Evolutionary conservation across 2,329 filamentous ascomycete species (phyloP).

Genomic region (Pezicula radicicola): DNA sequence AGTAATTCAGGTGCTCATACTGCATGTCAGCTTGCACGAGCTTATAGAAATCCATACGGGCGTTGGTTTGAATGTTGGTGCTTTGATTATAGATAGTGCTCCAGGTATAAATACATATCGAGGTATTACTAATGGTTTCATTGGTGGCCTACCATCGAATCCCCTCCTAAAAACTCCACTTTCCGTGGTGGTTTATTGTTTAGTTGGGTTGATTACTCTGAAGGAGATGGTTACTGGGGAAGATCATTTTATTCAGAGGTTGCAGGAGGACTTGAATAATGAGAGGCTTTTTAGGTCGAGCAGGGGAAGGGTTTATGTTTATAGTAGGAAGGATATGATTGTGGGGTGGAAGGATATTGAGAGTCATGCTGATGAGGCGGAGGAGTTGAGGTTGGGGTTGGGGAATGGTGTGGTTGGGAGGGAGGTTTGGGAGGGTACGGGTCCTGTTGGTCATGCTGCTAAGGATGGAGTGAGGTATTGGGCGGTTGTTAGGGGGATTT

Average conservation of each 20-base stretch:
- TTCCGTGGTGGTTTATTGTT: not conserved
- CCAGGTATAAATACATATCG: not conserved
- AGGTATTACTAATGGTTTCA: not conserved
- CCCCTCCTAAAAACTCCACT: not conserved
- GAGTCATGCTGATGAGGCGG: slow-evolving; percentile 22
- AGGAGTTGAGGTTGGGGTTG: slow-evolving; percentile 13
- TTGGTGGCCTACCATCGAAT: not conserved
- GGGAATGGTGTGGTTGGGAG: slow-evolving; percentile 13
- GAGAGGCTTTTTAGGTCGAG: slow-evolving; percentile 8
- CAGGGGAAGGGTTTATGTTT: slow-evolving; percentile 20
- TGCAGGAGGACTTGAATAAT: slow-evolving; percentile 19
- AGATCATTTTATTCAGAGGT: slow-evolving; percentile 9
- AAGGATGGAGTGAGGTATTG: no score
- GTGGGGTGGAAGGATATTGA: slow-evolving; percentile 23
- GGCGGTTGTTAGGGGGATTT: no score
- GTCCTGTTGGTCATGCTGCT: no score
- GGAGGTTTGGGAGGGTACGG: no score
- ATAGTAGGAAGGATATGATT: slow-evolving; percentile 21
- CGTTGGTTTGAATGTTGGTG: not conserved
- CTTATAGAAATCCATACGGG: not conserved
- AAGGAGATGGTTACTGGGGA: not conserved
- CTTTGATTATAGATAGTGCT: not conserved
- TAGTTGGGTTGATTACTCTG: not conserved
- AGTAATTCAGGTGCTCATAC: not conserved
- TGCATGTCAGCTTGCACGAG: not conserved